Evolutionary conservation across 257 asterid species (phyloP).

Genomic region (Solanum piurae): DNA sequence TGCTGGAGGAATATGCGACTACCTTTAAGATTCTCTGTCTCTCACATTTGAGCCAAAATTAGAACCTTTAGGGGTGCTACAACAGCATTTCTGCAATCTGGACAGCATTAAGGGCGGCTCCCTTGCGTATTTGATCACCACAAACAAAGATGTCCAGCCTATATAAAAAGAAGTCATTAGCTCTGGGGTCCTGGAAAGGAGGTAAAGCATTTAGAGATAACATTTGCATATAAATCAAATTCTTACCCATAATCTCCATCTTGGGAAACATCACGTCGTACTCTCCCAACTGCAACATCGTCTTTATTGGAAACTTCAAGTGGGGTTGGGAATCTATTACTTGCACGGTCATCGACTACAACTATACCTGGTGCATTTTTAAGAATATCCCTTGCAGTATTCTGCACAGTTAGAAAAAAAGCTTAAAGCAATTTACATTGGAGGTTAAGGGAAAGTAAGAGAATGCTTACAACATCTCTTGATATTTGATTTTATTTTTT

Average conservation of each 20-base stretch:
- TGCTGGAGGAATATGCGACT: not conserved
- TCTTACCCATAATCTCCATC: conserved; percentile 82
- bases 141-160: conserved; percentile 91
- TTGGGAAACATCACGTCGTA: conserved; percentile 76
- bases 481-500: not conserved
- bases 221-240: not conserved
- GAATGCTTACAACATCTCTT: not conserved
- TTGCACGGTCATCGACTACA: conserved; percentile 73
- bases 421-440: not conserved
- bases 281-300: conserved; percentile 90
- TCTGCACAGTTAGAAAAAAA: conserved; percentile 11
- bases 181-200: not conserved
- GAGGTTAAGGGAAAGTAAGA: not conserved
- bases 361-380: conserved; percentile 69
- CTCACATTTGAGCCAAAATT: not conserved
- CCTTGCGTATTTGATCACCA: conserved; percentile 97
- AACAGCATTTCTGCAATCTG: conserved; percentile 83
- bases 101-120: conserved; percentile 88
- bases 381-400: conserved; percentile 64
- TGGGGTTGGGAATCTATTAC: conserved; percentile 82
- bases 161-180: not conserved
- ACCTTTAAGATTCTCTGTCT: not conserved
- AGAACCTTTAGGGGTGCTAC: not conserved
- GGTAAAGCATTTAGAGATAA: not conserved
- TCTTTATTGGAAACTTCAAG: conserved; percentile 76